These are phyloP conservation scores for Yarrowia sp. DNA, from an alignment of 805 yeast species.

Conservation along the genomic window DNA sequence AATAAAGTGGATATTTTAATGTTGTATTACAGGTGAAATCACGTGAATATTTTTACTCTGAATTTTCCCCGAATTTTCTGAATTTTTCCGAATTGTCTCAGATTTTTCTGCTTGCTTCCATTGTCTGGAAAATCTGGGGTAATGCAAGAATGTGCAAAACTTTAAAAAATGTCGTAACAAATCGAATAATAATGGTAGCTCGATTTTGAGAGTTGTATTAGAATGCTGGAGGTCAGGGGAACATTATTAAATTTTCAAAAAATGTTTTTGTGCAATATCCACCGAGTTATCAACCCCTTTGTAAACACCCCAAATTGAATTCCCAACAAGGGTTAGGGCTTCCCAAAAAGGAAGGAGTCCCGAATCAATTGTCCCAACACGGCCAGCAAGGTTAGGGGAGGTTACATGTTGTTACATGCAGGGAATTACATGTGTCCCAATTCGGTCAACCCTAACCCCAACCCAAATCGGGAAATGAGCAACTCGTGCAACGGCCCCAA, in stretches of 20 bases:
- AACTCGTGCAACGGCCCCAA: conserved; percentile 18
- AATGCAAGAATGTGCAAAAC: background rate
- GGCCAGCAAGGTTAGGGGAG: background rate
- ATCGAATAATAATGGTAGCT: background rate
- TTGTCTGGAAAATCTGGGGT: background rate
- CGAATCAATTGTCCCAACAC: background rate
- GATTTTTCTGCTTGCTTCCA: background rate
- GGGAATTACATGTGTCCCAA: conserved; percentile 1
- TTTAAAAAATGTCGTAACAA: background rate
- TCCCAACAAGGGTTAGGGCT: conserved; percentile 1
- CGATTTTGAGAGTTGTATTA: background rate
- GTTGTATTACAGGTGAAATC: background rate
- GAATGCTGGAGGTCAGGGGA: too few species aligned
- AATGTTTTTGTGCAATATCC: background rate
- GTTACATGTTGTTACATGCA: conserved; percentile 25
- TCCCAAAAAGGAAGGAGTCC: conserved; percentile 2
- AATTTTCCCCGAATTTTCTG: background rate
- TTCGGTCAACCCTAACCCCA: background rate
- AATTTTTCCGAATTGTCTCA: background rate
- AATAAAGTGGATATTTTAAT: background rate
- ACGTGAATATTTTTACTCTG: background rate
- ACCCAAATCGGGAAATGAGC: background rate
- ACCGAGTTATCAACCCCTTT: rapidly evolving
- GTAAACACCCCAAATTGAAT: too few species aligned
- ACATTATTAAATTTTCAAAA: background rate